These are phyloP conservation scores for Fusarium robinianum DNA, from an alignment of 2,329 filamentous ascomycete genomes.

Conservation along the genomic window DNA sequence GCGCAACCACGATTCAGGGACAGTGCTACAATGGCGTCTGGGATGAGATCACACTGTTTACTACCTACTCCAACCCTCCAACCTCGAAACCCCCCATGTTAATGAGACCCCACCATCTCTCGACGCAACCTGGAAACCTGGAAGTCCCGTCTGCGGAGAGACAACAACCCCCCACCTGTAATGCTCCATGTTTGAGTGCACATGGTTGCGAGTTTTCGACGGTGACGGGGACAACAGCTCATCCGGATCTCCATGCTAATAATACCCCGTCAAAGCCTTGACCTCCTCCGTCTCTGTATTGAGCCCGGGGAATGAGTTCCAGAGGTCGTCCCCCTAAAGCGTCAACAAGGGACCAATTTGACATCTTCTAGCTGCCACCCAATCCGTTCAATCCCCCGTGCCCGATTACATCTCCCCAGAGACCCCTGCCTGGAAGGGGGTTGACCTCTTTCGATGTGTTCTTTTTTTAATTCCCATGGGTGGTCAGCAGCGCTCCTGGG, in stretches of 20 bases:
- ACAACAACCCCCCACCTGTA: constrained; percentile 17
- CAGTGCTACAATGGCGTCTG: not conserved
- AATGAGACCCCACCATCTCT: constrained; percentile 26
- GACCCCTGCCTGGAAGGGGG: not conserved
- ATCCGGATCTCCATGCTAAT: not conserved
- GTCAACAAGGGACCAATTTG: no score
- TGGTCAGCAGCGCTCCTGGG: no score
- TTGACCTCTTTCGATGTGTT: constrained; percentile 3
- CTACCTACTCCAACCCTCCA: no score
- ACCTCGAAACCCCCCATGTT: constrained; percentile 17
- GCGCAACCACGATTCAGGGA: no score
- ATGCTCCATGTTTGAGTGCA: no score
- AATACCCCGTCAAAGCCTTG: constrained; percentile 5
- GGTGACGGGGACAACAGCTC: not conserved
- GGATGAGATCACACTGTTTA: constrained; percentile 20
- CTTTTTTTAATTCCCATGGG: no score
- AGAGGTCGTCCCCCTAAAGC: no score
- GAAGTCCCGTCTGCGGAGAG: constrained; percentile 8
- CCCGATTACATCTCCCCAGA: not conserved
- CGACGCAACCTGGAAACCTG: constrained; percentile 11
- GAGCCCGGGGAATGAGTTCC: constrained; percentile 18
- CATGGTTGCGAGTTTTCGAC: no score
- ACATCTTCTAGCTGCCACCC: constrained; percentile 25
- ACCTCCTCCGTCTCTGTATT: no score
- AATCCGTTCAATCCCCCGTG: constrained; percentile 13